Evolutionary conservation across 441 rosid species (phyloP).

Genomic region (Raphanus hybrid): DNA sequence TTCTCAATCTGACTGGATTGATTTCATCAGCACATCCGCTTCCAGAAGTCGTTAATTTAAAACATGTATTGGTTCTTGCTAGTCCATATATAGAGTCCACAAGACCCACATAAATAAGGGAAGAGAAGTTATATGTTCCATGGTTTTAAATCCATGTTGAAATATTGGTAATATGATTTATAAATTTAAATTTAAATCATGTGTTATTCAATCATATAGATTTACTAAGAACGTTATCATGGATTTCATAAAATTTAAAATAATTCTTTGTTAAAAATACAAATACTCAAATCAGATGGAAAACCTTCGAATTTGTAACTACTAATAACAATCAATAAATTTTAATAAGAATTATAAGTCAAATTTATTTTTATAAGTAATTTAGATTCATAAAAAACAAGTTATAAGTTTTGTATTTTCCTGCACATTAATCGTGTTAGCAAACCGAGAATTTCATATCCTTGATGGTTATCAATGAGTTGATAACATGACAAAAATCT

Average conservation of each 20-base stretch:
- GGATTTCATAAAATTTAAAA: no score
- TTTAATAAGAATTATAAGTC: neutral
- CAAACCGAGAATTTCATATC: neutral
- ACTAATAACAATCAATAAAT: neutral
- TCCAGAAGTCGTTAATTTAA: neutral
- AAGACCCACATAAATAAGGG: neutral
- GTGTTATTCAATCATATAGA: no score
- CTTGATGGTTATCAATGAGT: neutral
- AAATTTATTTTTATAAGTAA: neutral
- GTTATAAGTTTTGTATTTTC: no score
- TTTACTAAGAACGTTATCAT: no score
- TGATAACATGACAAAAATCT: neutral
- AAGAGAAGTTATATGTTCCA: no score
- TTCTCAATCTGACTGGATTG: neutral
- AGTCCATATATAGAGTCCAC: neutral
- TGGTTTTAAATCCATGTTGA: no score
- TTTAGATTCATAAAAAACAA: neutral
- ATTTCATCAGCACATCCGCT: neutral
- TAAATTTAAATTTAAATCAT: no score
- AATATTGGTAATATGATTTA: no score
- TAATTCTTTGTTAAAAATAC: neutral
- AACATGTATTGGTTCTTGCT: neutral
- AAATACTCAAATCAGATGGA: neutral
- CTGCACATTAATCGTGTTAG: no score
- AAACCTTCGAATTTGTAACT: neutral